Base-by-base conservation (phyloP, 768 basidiomycete species). In the Hericium coralloides region DNA sequence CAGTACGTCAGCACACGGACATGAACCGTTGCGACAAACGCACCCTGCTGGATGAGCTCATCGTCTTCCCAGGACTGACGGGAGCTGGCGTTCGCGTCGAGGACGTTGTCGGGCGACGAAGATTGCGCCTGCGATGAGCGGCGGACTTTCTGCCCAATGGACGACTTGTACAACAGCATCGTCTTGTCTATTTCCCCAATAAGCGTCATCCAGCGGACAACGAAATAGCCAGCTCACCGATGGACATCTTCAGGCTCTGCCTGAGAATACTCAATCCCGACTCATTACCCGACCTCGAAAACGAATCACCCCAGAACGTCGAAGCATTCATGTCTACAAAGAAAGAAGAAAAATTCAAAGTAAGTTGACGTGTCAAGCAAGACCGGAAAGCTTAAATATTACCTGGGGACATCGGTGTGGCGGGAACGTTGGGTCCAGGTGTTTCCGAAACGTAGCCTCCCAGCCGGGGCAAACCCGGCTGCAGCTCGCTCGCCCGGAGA, bases 191-290 rank as follows among this genome's bases (percentile, higher is more conserved):
- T 26, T 3, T 26, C 25, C 6, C 25, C 6, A 6, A 26, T 26
- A 26, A 26, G 25, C 25, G 22, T 12, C 4, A 26, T 22, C 31
- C 36, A 18, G 15, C 20, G 47, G 20, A 26, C 31, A 26, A 52
- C 22, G 3, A 10, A 22, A 7, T 10, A 31, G 6, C 1, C 2
- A 43, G 14, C 10, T 41, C 36, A 88, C 89, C 87, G 59, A 92
- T 83, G 0, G 89, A 92, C 58, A 79, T 75, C 67, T 80, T 87
- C 61, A 92, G 76, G 58, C 81, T 83, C 61, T 89, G 88, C 68
- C 79, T 87, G 60, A 90, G 73, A 31, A 77, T 74, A 52, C 64
- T 71, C 36, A 81, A 66, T 12, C 73, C 75, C 8, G 75, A 74
- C 58, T 76, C 77, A 49, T 61, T 63, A 10, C 41, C 53, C 2